A percentile compares a stretch with the other conserved stretches of the same genome.
Conservation (phyloP, 2,329 filamentous ascomycete species). For the Hypoxylon sp. region DNA sequence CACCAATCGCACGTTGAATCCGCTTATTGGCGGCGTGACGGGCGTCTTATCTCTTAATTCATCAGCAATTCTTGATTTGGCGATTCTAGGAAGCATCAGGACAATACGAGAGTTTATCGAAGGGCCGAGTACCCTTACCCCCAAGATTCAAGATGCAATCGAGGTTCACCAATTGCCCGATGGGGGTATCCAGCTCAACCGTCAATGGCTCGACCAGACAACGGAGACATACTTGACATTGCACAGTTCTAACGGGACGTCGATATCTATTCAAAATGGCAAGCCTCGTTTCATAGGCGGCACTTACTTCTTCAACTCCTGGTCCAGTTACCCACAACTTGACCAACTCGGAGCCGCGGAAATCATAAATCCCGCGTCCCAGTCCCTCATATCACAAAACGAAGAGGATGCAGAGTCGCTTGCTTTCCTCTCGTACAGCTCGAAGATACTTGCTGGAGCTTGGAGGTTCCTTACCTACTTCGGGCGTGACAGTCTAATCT, state of each 20-base stretch:
- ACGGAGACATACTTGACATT: constrained; percentile 68
- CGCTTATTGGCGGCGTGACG: constrained; percentile 65
- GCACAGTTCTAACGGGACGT: constrained; percentile 50
- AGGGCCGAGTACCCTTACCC: constrained; percentile 64
- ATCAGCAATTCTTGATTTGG: constrained; percentile 65
- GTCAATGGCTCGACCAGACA: constrained; percentile 72
- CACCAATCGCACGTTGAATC: constrained; percentile 58
- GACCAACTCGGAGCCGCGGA: constrained; percentile 63
- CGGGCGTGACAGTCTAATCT: constrained; percentile 74
- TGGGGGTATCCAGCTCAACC: constrained; percentile 62
- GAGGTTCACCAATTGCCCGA: constrained; percentile 55
- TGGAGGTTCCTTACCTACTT: constrained; percentile 78
- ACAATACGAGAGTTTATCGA: constrained; percentile 74
- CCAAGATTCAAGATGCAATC: constrained; percentile 67
- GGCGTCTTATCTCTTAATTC: constrained; percentile 68
- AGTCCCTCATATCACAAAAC: constrained; percentile 59
- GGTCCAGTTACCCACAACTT: constrained; percentile 73
- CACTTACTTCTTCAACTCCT: constrained; percentile 68
- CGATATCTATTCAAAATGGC: constrained; percentile 58
- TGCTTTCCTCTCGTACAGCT: constrained; percentile 72
- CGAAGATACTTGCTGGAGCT: constrained; percentile 72
- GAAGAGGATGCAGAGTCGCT: constrained; percentile 64
- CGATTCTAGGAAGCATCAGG: constrained; percentile 72
- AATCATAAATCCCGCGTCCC: constrained; percentile 63
- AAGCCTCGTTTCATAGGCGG: constrained; percentile 61